These are phyloP conservation scores for Neurospora sp. DNA, from an alignment of 495 filamentous ascomycete genomes.

Conservation along the genomic window DNA sequence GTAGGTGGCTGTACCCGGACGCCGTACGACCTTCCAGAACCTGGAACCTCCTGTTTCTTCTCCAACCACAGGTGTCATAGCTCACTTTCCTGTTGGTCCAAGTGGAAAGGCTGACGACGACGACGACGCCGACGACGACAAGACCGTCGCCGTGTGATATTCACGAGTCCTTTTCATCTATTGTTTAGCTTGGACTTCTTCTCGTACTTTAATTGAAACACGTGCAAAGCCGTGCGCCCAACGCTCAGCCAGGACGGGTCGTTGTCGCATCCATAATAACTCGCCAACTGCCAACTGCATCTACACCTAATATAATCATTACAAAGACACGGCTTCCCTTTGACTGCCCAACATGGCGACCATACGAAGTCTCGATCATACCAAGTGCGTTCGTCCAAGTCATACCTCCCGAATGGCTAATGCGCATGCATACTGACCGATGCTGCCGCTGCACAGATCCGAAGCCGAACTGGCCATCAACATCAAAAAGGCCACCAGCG, in stretches of 20 bases:
- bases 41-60: neutral
- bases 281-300: neutral
- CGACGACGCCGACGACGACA: slow-evolving; percentile 4
- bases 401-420: neutral
- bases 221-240: neutral
- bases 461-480: slow-evolving; percentile 91
- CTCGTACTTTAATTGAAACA: neutral
- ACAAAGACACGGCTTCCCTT: neutral
- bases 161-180: neutral
- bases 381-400: slow-evolving; percentile 24
- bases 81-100: neutral
- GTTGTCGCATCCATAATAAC: neutral
- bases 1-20: neutral
- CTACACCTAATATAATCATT: neutral
- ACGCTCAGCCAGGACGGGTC: neutral
- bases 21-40: neutral
- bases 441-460: slow-evolving; percentile 45
- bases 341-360: slow-evolving; percentile 31
- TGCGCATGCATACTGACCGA: slow-evolving; percentile 9
- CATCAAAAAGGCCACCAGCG: slow-evolving; percentile 92
- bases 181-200: neutral
- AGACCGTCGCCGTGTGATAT: neutral
- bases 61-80: neutral
- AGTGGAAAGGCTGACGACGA: slow-evolving; percentile 18
- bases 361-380: slow-evolving; percentile 37